These are phyloP conservation scores for Debaryomyces fabryi DNA, from an alignment of 1,139 yeast genomes.

Conservation along the genomic window DNA sequence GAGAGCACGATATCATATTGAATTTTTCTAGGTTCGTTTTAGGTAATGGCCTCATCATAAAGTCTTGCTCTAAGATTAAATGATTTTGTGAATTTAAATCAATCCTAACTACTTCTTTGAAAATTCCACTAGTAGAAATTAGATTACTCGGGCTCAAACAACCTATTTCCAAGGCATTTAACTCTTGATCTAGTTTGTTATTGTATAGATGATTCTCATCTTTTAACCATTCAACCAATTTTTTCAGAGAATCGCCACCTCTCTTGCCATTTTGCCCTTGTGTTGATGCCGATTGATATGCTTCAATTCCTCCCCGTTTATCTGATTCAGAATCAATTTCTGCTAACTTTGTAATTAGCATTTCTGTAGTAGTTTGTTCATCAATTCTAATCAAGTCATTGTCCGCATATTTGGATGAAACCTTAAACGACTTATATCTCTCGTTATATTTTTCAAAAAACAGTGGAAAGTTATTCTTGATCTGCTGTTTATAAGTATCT, in stretches of 20 bases:
- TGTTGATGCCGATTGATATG: constrained; percentile 85
- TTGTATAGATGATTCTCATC: constrained; percentile 15
- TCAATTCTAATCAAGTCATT: constrained; percentile 26
- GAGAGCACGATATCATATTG: constrained; percentile 74
- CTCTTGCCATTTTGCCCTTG: constrained; percentile 76
- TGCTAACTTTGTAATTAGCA: constrained; percentile 40
- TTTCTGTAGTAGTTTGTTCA: constrained; percentile 11
- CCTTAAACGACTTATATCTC: constrained; percentile 11
- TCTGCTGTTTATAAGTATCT: constrained; percentile 25
- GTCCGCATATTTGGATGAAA: constrained; percentile 13
- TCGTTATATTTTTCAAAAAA: constrained; percentile 7
- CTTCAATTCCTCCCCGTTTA: constrained; percentile 67
- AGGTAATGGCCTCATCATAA: constrained; percentile 77
- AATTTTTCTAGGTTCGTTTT: constrained; percentile 45
- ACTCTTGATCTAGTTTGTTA: constrained; percentile 15
- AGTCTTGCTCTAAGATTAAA: constrained; percentile 73
- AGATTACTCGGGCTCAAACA: constrained; percentile 68
- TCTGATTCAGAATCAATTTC: constrained; percentile 62
- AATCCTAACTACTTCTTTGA: constrained; percentile 57
- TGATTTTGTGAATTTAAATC: constrained; percentile 85
- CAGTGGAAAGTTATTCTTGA: constrained; percentile 8
- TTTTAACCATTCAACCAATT: constrained; percentile 68
- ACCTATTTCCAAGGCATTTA: constrained; percentile 77
- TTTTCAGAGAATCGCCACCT: constrained; percentile 90
- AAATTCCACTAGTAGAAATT: constrained; percentile 61